Conservation (phyloP, 228 moss, liverwort and hornwort species). For the Sphagnum fallax region DNA sequence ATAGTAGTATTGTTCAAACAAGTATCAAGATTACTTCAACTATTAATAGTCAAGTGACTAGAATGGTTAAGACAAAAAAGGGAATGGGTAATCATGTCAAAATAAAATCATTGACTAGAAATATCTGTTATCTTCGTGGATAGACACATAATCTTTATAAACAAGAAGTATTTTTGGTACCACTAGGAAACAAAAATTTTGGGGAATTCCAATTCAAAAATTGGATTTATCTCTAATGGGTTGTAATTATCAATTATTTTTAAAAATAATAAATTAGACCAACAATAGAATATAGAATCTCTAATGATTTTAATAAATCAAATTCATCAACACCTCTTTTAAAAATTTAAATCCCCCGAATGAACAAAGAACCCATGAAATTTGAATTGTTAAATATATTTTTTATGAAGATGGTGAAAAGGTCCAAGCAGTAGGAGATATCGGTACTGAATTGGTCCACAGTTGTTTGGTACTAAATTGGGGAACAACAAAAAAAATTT, state of each 20-base stretch:
- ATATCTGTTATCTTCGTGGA: not conserved
- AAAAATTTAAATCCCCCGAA: not conserved
- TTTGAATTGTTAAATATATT: not conserved
- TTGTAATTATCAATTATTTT: not conserved
- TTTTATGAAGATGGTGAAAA: conserved; percentile 1
- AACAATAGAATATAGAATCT: not conserved
- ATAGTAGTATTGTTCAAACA: no score
- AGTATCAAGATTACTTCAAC: no score
- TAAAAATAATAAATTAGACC: not conserved
- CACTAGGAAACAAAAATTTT: no score
- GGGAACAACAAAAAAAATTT: not conserved
- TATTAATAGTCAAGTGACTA: no score
- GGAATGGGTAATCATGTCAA: not conserved
- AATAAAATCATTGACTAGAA: not conserved
- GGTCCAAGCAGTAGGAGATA: not conserved
- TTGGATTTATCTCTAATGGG: conserved; percentile 1
- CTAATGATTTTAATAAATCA: not conserved
- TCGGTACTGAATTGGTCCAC: not conserved
- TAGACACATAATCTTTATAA: not conserved
- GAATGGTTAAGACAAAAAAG: no score
- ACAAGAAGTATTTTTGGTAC: conserved; percentile 1
- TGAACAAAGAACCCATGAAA: not conserved
- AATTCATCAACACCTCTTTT: conserved; percentile 1
- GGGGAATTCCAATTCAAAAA: no score
- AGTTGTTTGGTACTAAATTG: not conserved